phyloP scores from a whole-genome alignment of 495 filamentous ascomycete genomes.

The Lophiotrema nucula region DNA sequence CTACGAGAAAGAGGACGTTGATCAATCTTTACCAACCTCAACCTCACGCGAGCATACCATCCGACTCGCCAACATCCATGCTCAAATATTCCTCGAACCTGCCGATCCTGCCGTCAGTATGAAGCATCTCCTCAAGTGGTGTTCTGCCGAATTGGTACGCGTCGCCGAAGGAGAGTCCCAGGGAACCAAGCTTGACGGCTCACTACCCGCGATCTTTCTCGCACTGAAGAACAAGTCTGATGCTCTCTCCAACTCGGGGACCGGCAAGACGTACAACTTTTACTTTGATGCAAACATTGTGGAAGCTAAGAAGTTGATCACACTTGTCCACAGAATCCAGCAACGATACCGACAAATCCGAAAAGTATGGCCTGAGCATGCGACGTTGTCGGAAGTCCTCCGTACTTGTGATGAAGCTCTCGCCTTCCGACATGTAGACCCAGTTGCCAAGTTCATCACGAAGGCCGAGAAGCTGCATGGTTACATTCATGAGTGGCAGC shows the following conservation, averaged over 20 bases:
- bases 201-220: constrained; percentile 49
- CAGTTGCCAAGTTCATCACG: constrained; percentile 78
- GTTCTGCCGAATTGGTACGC: constrained; percentile 6
- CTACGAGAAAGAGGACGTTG: constrained; percentile 54
- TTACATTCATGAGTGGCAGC: constrained; percentile 87
- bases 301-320: constrained; percentile 70
- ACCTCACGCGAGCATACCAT: constrained; percentile 48
- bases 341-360: constrained; percentile 69
- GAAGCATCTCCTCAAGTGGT: constrained; percentile 27
- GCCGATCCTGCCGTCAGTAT: constrained; percentile 10
- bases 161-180: constrained; percentile 14
- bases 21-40: constrained; percentile 35
- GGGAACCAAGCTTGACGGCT: constrained; percentile 4
- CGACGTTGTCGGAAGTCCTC: constrained; percentile 73
- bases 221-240: constrained; percentile 56
- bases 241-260: constrained; percentile 47
- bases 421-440: constrained; percentile 73
- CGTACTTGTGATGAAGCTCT: constrained; percentile 69
- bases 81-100: constrained; percentile 47
- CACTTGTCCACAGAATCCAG: constrained; percentile 63
- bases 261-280: constrained; percentile 68
- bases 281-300: constrained; percentile 75
- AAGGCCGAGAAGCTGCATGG: constrained; percentile 80
- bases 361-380: constrained; percentile 68
- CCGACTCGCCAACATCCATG: constrained; percentile 54